Percentiles rank a stretch among this genome's conserved stretches.
Conservation (phyloP, 495 filamentous ascomycete species). For the Podospora conica region DNA sequence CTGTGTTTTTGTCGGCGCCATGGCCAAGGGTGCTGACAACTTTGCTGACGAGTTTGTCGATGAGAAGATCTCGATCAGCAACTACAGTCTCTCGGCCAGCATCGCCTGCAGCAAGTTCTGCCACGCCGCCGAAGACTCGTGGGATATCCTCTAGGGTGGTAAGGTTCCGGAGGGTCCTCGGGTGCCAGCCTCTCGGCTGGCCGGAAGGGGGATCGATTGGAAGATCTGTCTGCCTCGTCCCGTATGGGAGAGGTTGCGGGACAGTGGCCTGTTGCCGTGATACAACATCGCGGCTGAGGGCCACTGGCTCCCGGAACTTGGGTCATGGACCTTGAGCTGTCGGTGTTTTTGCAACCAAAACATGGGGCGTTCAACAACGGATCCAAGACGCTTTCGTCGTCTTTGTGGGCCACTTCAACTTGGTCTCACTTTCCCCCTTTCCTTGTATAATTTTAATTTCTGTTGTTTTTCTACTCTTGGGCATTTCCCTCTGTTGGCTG, state of each 20-base stretch:
- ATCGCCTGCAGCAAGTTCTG: slow-evolving; percentile 99
- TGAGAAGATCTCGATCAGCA: slow-evolving; percentile 96
- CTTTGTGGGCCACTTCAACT: slow-evolving; percentile 64
- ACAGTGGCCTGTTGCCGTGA: slow-evolving; percentile 32
- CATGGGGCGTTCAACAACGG: slow-evolving; percentile 70
- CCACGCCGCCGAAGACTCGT: slow-evolving; percentile 93
- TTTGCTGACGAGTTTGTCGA: slow-evolving; percentile 94
- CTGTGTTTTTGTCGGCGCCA: slow-evolving; percentile 95
- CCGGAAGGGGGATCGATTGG: slow-evolving; percentile 24
- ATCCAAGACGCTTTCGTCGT: slow-evolving; percentile 64
- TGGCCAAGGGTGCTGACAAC: slow-evolving; percentile 94
- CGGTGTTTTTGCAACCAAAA: slow-evolving; percentile 80
- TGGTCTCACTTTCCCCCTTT: slow-evolving; percentile 44
- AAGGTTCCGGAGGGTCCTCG: not conserved
- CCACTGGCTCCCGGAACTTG: slow-evolving; percentile 37
- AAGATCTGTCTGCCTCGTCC: slow-evolving; percentile 28
- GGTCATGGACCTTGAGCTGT: slow-evolving; percentile 50
- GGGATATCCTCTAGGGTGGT: slow-evolving; percentile 71
- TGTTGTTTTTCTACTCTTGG: slow-evolving; percentile 17
- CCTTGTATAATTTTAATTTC: slow-evolving; percentile 22
- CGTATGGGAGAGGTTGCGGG: slow-evolving; percentile 23
- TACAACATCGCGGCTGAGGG: slow-evolving; percentile 44
- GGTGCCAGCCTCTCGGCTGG: not conserved
- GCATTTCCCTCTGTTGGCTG: slow-evolving; percentile 5
- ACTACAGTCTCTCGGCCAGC: slow-evolving; percentile 92